Evolutionary conservation across 1,284 basidiomycete species (phyloP), one percentile per base, ranked within the genome.

Genomic region (Ustilago xerochloae): DNA sequence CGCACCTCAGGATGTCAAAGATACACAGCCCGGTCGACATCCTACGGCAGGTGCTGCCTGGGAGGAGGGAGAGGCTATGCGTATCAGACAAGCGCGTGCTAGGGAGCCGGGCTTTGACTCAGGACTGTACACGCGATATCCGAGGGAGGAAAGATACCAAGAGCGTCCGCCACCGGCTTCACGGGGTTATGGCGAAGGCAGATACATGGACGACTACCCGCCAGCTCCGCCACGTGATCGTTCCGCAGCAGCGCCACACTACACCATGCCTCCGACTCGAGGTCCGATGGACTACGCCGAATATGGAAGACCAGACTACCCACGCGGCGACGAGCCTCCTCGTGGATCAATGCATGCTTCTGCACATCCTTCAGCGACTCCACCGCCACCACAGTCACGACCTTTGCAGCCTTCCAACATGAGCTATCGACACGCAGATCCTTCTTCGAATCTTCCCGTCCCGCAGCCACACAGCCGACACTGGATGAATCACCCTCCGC

Each of bases 31-130:
- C 8, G 15, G 7, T 32, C 36, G 36, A 26, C 26, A 12, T 46
- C 22, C 24, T n/a, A n/a, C 43, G 7, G 12, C 13, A 9, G n/a
- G n/a, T 29, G 18, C 28, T n/a, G 32, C 35, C 9, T 60, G 60
- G 59, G 56, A 69, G 4, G 51, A 60, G 20, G 60, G 60, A 15
- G 60, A 69, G n/a, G 56, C 61, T 10, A 36, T 55, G 36, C 61
- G 61, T 3, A 26, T 52, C 12, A 56, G 56, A 6, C 51, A 58
- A 5, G 45, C 45, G 18, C 61, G 61, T 22, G 39, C 33, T 16
- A 55, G 45, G 28, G 61, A 63, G 39, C 24, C 43, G 10, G 48
- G 52, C 39, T 63, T 63, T 6, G 56, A 63, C 20, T 41, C 43
- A 4, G 48, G 36, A 6, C 45, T 53, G 16, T 66, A 66, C 26